Percentiles rank a stretch among this genome's conserved stretches.
Evolutionary conservation across 495 filamentous ascomycete genomes (phyloP).

Genomic region (Hyphodiscus hymeniophilus): DNA sequence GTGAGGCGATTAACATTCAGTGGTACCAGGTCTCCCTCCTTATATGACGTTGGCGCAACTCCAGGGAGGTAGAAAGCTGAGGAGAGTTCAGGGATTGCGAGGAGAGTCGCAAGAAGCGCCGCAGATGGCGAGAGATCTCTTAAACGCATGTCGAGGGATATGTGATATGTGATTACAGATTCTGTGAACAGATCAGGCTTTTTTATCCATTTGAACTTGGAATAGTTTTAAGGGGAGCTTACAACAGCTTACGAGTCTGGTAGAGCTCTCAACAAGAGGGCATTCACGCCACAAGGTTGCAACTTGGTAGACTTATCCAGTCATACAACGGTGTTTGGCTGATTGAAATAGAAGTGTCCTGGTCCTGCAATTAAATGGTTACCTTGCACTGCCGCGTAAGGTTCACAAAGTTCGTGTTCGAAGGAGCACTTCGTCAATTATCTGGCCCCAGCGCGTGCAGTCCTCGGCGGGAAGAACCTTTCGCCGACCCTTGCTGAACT

Average conservation of each 20-base stretch:
- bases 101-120: conserved; percentile 38
- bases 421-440: conserved; percentile 3
- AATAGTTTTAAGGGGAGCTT: no score
- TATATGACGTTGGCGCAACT: conserved; percentile 89
- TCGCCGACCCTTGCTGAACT: not conserved
- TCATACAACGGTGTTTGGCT: not conserved
- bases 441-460: conserved; percentile 8
- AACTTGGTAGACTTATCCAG: not conserved
- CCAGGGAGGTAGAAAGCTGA: conserved; percentile 92
- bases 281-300: conserved; percentile 3
- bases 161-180: not conserved
- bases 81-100: conserved; percentile 44
- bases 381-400: no score
- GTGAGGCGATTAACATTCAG: conserved; percentile 90
- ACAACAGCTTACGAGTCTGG: conserved; percentile 14
- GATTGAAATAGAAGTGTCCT: no score
- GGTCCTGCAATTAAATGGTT: no score
- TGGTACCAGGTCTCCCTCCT: conserved; percentile 64
- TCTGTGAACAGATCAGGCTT: not conserved
- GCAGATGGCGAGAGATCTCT: conserved; percentile 35
- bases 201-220: no score
- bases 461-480: conserved; percentile 4
- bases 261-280: not conserved
- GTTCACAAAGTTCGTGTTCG: no score
- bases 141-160: conserved; percentile 32